These are phyloP conservation scores for Rhizoclosmatium sp. DNA, from an alignment of 192 early-diverging fungal species.

Conservation along the genomic window DNA sequence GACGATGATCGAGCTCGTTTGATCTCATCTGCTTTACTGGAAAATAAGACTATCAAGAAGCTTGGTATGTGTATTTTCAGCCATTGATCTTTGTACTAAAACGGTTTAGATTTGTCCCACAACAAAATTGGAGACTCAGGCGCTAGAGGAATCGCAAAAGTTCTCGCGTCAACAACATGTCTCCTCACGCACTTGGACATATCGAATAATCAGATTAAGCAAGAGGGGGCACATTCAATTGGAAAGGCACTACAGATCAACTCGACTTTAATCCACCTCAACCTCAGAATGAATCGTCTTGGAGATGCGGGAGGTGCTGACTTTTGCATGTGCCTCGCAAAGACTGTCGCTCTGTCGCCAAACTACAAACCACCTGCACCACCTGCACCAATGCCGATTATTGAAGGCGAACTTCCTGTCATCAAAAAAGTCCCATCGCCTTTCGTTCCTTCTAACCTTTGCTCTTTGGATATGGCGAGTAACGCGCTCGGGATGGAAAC, in stretches of 20 bases:
- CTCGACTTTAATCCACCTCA: conserved; percentile 39
- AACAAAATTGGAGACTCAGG: conserved; percentile 58
- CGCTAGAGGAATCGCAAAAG: conserved; percentile 55
- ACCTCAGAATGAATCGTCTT: conserved; percentile 50
- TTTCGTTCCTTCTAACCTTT: conserved; percentile 12
- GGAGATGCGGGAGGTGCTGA: conserved; percentile 49
- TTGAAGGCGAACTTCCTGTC: background rate
- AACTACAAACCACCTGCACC: conserved; percentile 6
- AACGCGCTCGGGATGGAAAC: conserved; percentile 48
- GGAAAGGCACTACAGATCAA: conserved; percentile 48
- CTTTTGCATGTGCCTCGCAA: conserved; percentile 38
- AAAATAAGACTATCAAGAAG: conserved; percentile 44
- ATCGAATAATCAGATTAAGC: conserved; percentile 54
- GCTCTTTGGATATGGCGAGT: conserved; percentile 47
- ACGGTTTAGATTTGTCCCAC: conserved; percentile 58
- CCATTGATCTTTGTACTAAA: background rate
- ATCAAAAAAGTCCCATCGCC: background rate
- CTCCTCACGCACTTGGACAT: conserved; percentile 46
- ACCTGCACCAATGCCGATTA: background rate
- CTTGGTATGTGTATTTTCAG: conserved; percentile 40
- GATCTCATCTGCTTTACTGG: conserved; percentile 44
- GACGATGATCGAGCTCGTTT: conserved; percentile 57
- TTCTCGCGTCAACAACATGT: conserved; percentile 41
- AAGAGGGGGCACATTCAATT: conserved; percentile 42
- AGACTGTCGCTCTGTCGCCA: conserved; percentile 36